Percentiles rank a stretch among this genome's conserved stretches.
These are phyloP conservation scores for Rhytidiadelphus loreus DNA, from an alignment of 225 moss, liverwort and hornwort genomes.

Conservation along the genomic window DNA sequence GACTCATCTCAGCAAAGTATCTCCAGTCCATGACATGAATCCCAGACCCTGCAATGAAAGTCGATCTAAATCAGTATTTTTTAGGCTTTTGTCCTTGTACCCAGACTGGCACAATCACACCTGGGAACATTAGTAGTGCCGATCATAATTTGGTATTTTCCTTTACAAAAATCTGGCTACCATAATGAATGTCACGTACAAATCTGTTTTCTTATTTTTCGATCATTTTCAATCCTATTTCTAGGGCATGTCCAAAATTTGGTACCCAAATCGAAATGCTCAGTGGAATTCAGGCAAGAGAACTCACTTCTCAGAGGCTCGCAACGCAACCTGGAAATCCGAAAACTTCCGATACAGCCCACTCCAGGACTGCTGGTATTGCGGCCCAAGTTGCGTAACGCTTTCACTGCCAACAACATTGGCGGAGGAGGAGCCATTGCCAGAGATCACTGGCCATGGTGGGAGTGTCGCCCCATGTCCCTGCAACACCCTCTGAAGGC, in stretches of 20 bases:
- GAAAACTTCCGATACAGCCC: conserved; percentile 12
- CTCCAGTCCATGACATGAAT: background rate
- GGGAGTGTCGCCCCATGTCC: background rate
- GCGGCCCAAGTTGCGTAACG: background rate
- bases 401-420: background rate
- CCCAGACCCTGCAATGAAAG: background rate
- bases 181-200: background rate
- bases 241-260: background rate
- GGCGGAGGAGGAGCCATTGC: background rate
- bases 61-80: background rate
- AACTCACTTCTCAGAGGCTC: conserved; percentile 23
- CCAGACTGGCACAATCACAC: background rate
- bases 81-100: background rate
- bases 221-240: background rate
- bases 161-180: background rate
- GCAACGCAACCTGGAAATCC: conserved; percentile 20
- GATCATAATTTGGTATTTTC: background rate
- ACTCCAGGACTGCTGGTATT: conserved; percentile 11
- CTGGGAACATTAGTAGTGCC: background rate
- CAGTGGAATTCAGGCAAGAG: background rate
- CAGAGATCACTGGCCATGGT: background rate
- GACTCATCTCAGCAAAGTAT: background rate
- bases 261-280: background rate
- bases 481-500: background rate
- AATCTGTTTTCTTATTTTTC: background rate